These are phyloP conservation scores for Gracilaria domingensis DNA, from an alignment of 23 red algal species.

Conservation along the genomic window DNA sequence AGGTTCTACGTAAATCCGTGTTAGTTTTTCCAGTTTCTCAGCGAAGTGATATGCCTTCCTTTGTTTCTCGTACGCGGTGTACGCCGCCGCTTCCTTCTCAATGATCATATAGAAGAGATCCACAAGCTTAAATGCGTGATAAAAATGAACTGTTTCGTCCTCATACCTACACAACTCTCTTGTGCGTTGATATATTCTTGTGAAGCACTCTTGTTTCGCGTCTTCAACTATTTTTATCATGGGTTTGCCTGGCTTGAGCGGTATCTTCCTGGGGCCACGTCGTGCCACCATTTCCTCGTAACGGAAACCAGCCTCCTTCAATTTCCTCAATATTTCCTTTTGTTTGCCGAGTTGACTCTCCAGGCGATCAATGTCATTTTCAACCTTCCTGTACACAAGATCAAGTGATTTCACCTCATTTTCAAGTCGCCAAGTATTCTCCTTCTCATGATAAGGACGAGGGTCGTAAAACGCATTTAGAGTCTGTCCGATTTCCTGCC, in stretches of 20 bases:
- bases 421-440: background rate
- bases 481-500: slow-evolving; percentile 1
- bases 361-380: slow-evolving; percentile 14
- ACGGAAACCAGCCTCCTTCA: background rate
- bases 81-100: background rate
- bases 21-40: background rate
- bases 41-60: background rate
- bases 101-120: background rate
- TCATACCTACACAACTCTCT: slow-evolving; percentile 12
- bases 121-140: slow-evolving; percentile 27
- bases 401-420: slow-evolving; percentile 7
- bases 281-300: background rate
- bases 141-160: slow-evolving; percentile 18
- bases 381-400: background rate
- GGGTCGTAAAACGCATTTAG: background rate
- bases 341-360: background rate
- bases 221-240: background rate
- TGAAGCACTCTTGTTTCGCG: background rate
- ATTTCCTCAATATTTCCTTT: background rate
- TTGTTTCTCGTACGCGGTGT: background rate
- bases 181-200: slow-evolving; percentile 38
- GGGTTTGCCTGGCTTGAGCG: background rate
- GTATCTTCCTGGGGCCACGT: background rate
- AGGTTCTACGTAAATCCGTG: background rate
- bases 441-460: background rate